Conservation (phyloP, 2,329 filamentous ascomycete species). For the Blastomyces silverae region DNA sequence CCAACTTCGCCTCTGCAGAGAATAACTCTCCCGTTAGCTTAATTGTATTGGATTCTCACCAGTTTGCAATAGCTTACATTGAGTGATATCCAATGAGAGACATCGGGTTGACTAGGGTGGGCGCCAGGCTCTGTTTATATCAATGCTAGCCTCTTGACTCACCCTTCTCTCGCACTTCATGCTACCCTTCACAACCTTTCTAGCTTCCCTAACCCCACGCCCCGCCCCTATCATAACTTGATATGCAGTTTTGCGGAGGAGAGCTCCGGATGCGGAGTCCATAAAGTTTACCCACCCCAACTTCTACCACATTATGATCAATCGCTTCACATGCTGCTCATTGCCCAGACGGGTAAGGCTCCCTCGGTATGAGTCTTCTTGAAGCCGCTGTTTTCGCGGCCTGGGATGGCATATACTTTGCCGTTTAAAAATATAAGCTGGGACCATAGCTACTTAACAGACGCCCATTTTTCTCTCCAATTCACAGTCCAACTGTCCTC, state of each 20-base stretch:
- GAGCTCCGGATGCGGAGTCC: not conserved
- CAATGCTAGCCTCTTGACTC: not conserved
- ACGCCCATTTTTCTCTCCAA: not conserved
- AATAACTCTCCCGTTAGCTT: too few relatives aligned
- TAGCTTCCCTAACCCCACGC: not conserved
- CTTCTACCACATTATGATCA: not conserved
- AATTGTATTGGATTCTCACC: not conserved
- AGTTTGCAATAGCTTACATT: not conserved
- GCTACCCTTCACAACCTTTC: not conserved
- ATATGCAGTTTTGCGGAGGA: not conserved
- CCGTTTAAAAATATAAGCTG: not conserved
- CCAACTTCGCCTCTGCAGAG: too few relatives aligned
- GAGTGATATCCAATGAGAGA: not conserved
- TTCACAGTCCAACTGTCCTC: not conserved
- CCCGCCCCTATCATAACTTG: too few relatives aligned
- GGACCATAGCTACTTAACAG: not conserved
- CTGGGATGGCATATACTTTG: not conserved
- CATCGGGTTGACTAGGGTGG: not conserved
- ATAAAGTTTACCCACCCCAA: not conserved
- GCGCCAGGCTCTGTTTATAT: not conserved
- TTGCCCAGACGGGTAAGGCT: not conserved
- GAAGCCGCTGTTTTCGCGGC: too few relatives aligned
- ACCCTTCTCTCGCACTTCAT: not conserved
- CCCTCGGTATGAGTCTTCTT: not conserved
- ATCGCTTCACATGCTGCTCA: conserved; percentile 7